Percentiles rank a stretch among this genome's conserved stretches.
These are phyloP conservation scores for Mortierella sp. DNA, from an alignment of 371 early-diverging fungal genomes.

Conservation along the genomic window DNA sequence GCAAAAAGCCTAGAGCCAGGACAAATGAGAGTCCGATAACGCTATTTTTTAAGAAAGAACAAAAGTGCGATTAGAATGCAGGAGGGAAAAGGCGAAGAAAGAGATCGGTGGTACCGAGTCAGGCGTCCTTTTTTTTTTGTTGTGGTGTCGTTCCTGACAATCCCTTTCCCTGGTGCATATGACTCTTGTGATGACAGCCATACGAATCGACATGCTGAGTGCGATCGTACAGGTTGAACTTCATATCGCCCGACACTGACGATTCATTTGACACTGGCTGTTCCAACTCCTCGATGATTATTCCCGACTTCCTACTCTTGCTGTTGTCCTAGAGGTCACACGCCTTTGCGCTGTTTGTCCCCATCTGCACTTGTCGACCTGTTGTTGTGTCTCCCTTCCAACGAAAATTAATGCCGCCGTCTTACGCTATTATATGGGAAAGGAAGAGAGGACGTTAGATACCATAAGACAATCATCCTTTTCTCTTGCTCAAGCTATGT, in stretches of 20 bases:
- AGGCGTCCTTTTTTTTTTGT: neutral
- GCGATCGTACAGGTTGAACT: no score
- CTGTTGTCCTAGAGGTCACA: conserved; percentile 1
- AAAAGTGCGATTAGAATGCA: neutral
- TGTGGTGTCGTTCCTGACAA: neutral
- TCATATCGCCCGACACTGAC: no score
- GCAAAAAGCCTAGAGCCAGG: conserved; percentile 89
- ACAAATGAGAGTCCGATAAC: conserved; percentile 90
- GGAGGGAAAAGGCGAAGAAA: neutral
- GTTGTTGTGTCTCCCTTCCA: neutral
- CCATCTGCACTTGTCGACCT: conserved; percentile 10
- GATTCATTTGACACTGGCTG: neutral
- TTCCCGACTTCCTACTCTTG: conserved; percentile 1
- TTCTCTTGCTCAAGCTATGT: no score
- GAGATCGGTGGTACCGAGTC: neutral
- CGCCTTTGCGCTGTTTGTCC: neutral
- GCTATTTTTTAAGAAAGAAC: conserved; percentile 37
- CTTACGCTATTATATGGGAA: conserved; percentile 1
- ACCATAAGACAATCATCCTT: no score
- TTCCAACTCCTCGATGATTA: conserved; percentile 8
- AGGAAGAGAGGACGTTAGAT: neutral
- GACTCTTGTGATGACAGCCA: no score
- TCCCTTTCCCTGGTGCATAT: neutral
- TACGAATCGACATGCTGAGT: no score
- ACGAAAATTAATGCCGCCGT: neutral